Conservation (phyloP, 2,329 filamentous ascomycete genomes). For the Cadophora sp. region DNA sequence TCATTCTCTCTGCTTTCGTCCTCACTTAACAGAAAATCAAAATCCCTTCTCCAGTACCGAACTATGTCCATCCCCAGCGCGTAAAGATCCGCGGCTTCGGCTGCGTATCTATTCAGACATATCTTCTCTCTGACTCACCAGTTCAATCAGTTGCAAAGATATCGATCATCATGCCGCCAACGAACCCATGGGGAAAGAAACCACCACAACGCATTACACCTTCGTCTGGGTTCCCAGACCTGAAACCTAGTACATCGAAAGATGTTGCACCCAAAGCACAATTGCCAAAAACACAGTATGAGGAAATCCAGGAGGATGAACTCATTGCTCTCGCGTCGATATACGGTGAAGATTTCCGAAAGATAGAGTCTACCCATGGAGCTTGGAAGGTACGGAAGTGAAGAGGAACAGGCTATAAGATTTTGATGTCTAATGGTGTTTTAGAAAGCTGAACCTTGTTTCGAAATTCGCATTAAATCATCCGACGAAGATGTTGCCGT, state of each 20-base stretch:
- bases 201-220: constrained; percentile 46
- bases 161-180: constrained; percentile 43
- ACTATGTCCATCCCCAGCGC: constrained; percentile 37
- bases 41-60: background rate
- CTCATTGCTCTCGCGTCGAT: constrained; percentile 85
- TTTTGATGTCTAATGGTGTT: background rate
- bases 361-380: constrained; percentile 69
- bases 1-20: constrained; percentile 1
- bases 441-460: constrained; percentile 80
- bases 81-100: constrained; percentile 42
- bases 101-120: constrained; percentile 36
- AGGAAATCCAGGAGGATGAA: constrained; percentile 87
- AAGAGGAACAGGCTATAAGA: background rate
- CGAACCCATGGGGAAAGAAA: constrained; percentile 45
- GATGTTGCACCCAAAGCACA: constrained; percentile 53
- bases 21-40: background rate
- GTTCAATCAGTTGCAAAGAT: constrained; percentile 25
- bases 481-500: constrained; percentile 75
- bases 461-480: constrained; percentile 79
- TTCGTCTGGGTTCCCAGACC: constrained; percentile 35
- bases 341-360: constrained; percentile 86
- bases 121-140: constrained; percentile 24
- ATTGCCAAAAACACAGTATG: constrained; percentile 68
- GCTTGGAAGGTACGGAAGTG: constrained; percentile 79
- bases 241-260: constrained; percentile 30